Evolutionary conservation across 1,284 basidiomycete species (phyloP), one percentile per base, ranked within the genome.

Genomic region (Cutaneotrichosporon sp.): DNA sequence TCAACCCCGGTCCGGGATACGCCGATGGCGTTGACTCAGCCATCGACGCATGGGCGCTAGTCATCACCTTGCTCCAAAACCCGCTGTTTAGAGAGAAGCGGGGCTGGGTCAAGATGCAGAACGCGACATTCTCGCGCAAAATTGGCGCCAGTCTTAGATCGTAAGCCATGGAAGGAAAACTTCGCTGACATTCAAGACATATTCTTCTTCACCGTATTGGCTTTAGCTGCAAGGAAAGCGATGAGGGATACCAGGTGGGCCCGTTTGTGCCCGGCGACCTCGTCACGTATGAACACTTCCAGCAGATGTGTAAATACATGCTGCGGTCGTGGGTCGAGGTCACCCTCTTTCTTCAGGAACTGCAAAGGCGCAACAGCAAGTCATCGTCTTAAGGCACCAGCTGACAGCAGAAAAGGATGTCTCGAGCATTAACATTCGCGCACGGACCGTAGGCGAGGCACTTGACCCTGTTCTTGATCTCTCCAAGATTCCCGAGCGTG

Each of bases 301-400:
- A 42, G 17, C 63, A 65, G 52, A 69, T 71, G 67, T 64, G 69
- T 47, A 52, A 44, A 39, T 73, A 73, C 51, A 68, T 73, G 66
- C 42, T 68, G 15, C 52, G 71, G 26, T 49, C 61, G 1, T 73
- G 71, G 71, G 61, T 73, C 7, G 71, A 73, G 57, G 57, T 70
- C 9, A 52, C 50, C 0, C 51, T 70, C 1, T 62, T 55, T 34
- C 48, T 71, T 1, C 38, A 53, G 12, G 48, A 49, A 1, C 68
- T 54, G 38, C 56, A 60, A 37, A 38, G 43, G 4, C 45, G 50
- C 3, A 54, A 63, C 20, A 46, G 68, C 67, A 40, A 46, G 65
- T 60, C 1, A 2, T 4, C n/a, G 4, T 13, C 13, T 5, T 10
- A 0, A 4, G 12, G 37, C 2, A n/a, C 4, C 5, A 4, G n/a